phyloP scores from a whole-genome alignment of 805 yeast species.

The Zygosaccharomyces rouxii region DNA sequence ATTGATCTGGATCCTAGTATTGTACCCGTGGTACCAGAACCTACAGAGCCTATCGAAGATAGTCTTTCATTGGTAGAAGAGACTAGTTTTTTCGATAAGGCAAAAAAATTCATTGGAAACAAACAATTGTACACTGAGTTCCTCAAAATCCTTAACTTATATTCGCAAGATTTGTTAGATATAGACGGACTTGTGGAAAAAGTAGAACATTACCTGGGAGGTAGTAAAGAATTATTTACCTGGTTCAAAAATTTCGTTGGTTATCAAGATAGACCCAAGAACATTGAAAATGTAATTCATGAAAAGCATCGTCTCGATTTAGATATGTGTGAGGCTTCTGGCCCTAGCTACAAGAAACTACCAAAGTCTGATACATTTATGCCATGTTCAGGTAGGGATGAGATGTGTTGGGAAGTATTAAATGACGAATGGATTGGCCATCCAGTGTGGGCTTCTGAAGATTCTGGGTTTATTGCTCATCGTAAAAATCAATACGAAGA shows the following conservation, averaged over 20 bases:
- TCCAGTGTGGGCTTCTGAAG: conserved; percentile 99
- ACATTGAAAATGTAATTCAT: conserved; percentile 79
- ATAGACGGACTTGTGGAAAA: conserved; percentile 75
- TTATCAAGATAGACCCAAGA: conserved; percentile 76
- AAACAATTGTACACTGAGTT: conserved; percentile 91
- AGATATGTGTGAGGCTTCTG: conserved; percentile 86
- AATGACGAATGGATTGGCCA: conserved; percentile 99
- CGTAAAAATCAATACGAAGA: conserved; percentile 98
- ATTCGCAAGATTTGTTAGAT: conserved; percentile 86
- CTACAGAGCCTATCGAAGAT: conserved; percentile 54
- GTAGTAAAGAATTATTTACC: conserved; percentile 67
- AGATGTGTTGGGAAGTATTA: conserved; percentile 97
- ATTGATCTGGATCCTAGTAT: conserved; percentile 56
- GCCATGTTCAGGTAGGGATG: conserved; percentile 99
- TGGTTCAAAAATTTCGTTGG: conserved; percentile 95
- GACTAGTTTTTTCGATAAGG: conserved; percentile 85
- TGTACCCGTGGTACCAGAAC: conserved; percentile 84
- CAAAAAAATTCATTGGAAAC: conserved; percentile 80
- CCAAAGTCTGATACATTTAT: conserved; percentile 92
- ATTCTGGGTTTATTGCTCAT: conserved; percentile 98
- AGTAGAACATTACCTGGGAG: conserved; percentile 81
- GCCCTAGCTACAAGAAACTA: conserved; percentile 88
- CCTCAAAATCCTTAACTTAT: conserved; percentile 79
- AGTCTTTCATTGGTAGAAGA: conserved; percentile 72
- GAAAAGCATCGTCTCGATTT: conserved; percentile 90